Evolutionary conservation across 2,329 filamentous ascomycete species (phyloP), one percentile per base, ranked within the genome.

Genomic region (Pezicula carpinea): DNA sequence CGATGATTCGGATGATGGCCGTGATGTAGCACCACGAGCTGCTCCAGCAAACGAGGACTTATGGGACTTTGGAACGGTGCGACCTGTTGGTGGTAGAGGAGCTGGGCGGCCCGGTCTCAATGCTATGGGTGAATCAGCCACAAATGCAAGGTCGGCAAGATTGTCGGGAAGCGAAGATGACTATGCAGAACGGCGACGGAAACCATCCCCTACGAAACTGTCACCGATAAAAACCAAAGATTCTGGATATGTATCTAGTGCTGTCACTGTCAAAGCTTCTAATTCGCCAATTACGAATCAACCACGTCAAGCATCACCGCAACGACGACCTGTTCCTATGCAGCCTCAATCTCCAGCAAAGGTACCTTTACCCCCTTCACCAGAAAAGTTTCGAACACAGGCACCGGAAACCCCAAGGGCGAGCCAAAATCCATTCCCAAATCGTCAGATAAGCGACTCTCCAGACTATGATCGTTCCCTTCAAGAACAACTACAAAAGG

Each of bases 51-150:
- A 85, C 52, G 89, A 96, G 64, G 93, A 97, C 65, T 81, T 97
- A 63, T 99, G 93, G 93, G 93, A 99, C 66, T 99, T 99, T 71
- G 93, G 93, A 36, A 99, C 93, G 0, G 89, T 99, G 44, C 80
- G 91, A 47, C 83, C 95, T 5, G 83, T 85, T n/a, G 80, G 78
- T 26, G 81, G 84, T 45, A 77, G 80, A 22, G 82, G 83, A 51
- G 76, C 75, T 23, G 62, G 79, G 39, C 70, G 80, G 39, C 75
- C 76, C 0, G 84, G 84, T 3, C 71, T 88, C 41, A 77, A 85
- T 56, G 74, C 82, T 0, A 82, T 96, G 82, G 90, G 88, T 55
- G 88, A 91, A 50, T 85, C 86, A 26, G 85, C 85, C 11, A 83
- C 87, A 15, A 96, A 96, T 64, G 80, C 86, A 15, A 79, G 90